phyloP scores from a whole-genome alignment of 1,284 basidiomycete genomes.

The Cerrena zonata region DNA sequence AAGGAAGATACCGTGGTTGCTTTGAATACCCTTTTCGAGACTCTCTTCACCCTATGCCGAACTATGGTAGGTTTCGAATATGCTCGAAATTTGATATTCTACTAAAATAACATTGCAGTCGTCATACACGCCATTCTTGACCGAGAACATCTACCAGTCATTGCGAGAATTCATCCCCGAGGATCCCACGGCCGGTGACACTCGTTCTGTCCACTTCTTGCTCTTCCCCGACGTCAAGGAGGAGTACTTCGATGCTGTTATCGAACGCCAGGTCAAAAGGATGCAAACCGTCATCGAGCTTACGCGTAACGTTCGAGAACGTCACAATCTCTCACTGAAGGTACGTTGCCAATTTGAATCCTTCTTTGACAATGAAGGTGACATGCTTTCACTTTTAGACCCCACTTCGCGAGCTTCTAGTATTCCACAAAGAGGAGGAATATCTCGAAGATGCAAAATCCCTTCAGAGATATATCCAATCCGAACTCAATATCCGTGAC shows the following conservation, averaged over 20 bases:
- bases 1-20: constrained; percentile 84
- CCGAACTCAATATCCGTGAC: constrained; percentile 93
- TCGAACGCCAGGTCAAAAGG: constrained; percentile 90
- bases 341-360: constrained; percentile 34
- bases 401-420: constrained; percentile 86
- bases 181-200: constrained; percentile 66
- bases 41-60: constrained; percentile 87
- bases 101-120: constrained; percentile 48
- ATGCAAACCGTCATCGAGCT: constrained; percentile 95
- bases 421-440: constrained; percentile 86
- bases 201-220: constrained; percentile 93
- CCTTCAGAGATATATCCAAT: constrained; percentile 85
- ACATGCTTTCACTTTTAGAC: constrained; percentile 44
- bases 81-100: constrained; percentile 1
- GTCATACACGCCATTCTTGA: constrained; percentile 96
- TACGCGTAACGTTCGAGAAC: constrained; percentile 84
- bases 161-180: constrained; percentile 81
- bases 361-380: not conserved
- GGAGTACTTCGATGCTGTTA: constrained; percentile 94
- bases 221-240: constrained; percentile 89
- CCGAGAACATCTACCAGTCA: constrained; percentile 94
- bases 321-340: constrained; percentile 85
- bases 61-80: constrained; percentile 68
- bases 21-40: constrained; percentile 94
- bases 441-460: constrained; percentile 86